Conservation (phyloP, 495 filamentous ascomycete genomes). For the Penicillium antarcticum region DNA sequence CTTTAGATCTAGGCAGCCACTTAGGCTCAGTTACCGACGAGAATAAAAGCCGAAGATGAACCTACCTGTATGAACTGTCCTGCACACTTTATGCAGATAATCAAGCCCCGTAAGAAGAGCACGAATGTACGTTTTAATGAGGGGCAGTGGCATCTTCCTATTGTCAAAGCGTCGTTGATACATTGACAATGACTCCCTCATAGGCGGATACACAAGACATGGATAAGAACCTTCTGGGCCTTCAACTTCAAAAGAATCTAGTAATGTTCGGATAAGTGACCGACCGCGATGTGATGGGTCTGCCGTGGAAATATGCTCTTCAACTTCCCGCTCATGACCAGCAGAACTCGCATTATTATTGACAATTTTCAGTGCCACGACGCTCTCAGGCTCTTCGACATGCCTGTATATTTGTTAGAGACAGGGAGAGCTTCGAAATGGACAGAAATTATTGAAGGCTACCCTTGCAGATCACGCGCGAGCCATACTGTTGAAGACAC, state of each 20-base stretch:
- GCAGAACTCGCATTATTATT: slow-evolving; percentile 28
- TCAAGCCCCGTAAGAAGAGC: slow-evolving; percentile 42
- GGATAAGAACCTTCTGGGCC: slow-evolving; percentile 25
- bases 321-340: slow-evolving; percentile 37
- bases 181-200: slow-evolving; percentile 35
- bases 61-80: slow-evolving; percentile 35
- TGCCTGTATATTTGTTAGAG: slow-evolving; percentile 31
- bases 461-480: slow-evolving; percentile 33
- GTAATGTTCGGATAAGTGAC: slow-evolving; percentile 22
- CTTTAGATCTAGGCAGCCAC: slow-evolving; percentile 40
- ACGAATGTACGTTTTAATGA: slow-evolving; percentile 37
- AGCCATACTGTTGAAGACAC: slow-evolving; percentile 42
- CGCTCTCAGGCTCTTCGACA: slow-evolving; percentile 30
- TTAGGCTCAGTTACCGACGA: slow-evolving; percentile 16
- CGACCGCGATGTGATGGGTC: slow-evolving; percentile 33
- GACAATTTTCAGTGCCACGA: slow-evolving; percentile 42
- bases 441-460: slow-evolving; percentile 18
- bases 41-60: slow-evolving; percentile 17
- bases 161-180: slow-evolving; percentile 32
- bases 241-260: slow-evolving; percentile 29
- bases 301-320: slow-evolving; percentile 30
- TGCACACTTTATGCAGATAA: slow-evolving; percentile 42
- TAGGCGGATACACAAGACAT: slow-evolving; percentile 39
- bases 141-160: slow-evolving; percentile 27
- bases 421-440: slow-evolving; percentile 13